Percentiles rank a stretch among this genome's conserved stretches.
Evolutionary conservation across 371 early-diverging fungal genomes (phyloP).

Genomic region (Apophysomyces trapeziformis): DNA sequence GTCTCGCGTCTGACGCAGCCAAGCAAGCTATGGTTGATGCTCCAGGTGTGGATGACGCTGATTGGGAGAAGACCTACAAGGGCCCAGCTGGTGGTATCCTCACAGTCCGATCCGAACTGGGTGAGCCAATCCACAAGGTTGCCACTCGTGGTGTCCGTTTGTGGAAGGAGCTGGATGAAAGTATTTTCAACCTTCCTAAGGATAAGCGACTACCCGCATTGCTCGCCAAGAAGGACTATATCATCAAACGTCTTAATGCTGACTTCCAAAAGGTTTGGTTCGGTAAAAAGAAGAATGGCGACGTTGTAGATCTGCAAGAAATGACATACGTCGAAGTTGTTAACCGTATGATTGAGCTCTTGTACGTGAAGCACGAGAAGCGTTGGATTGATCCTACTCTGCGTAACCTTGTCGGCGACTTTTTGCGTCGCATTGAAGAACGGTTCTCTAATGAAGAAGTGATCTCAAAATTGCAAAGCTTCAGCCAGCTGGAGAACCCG

Average conservation of each 20-base stretch:
- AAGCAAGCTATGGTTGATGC: slow-evolving; percentile 93
- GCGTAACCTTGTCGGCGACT: slow-evolving; percentile 87
- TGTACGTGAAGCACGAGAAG: slow-evolving; percentile 79
- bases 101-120: slow-evolving; percentile 94
- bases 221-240: slow-evolving; percentile 88
- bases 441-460: slow-evolving; percentile 74
- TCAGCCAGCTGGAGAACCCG: slow-evolving; percentile 73
- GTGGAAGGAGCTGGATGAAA: slow-evolving; percentile 96
- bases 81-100: slow-evolving; percentile 91
- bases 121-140: slow-evolving; percentile 97
- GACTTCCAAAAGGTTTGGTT: slow-evolving; percentile 97
- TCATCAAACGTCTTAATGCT: slow-evolving; percentile 88
- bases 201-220: slow-evolving; percentile 87
- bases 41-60: slow-evolving; percentile 84
- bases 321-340: slow-evolving; percentile 96
- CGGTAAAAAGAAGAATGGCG: slow-evolving; percentile 82
- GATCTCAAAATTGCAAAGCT: slow-evolving; percentile 73
- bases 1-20: slow-evolving; percentile 79
- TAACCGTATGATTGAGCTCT: slow-evolving; percentile 80
- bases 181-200: slow-evolving; percentile 85
- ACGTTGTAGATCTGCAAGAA: slow-evolving; percentile 78
- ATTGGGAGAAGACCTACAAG: slow-evolving; percentile 95
- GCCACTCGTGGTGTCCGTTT: slow-evolving; percentile 93
- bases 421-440: slow-evolving; percentile 89
- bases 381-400: slow-evolving; percentile 91